Conservation (phyloP, 495 filamentous ascomycete genomes). For the Baudoinia panamericana region DNA sequence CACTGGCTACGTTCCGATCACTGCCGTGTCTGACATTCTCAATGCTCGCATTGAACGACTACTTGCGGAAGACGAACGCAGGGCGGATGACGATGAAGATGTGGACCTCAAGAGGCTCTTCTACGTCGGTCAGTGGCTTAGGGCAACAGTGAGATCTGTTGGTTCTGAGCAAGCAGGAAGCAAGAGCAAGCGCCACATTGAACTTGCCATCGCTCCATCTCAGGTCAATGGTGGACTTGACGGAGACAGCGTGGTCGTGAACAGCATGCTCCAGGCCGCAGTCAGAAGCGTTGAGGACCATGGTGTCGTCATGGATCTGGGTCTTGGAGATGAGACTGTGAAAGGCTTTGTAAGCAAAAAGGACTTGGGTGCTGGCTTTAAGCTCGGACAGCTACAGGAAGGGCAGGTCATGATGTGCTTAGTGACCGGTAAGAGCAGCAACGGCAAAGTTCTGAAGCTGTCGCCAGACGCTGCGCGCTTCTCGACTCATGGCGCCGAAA, state of each 20-base stretch:
- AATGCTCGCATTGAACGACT: constrained; percentile 54
- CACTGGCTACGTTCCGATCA: constrained; percentile 76
- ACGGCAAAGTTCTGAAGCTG: constrained; percentile 74
- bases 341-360: constrained; percentile 83
- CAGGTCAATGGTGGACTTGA: constrained; percentile 61
- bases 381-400: constrained; percentile 52
- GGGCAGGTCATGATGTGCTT: constrained; percentile 76
- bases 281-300: constrained; percentile 88
- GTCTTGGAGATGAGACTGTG: constrained; percentile 49
- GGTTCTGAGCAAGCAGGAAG: constrained; percentile 37
- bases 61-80: constrained; percentile 44
- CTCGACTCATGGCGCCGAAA: constrained; percentile 5
- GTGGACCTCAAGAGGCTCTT: constrained; percentile 63
- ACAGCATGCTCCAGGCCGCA: constrained; percentile 71
- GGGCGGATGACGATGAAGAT: constrained; percentile 40
- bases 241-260: constrained; percentile 52
- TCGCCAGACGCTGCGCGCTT: constrained; percentile 46
- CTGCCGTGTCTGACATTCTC: constrained; percentile 67
- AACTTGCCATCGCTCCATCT: constrained; percentile 65
- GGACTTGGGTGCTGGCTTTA: constrained; percentile 50
- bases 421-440: constrained; percentile 58
- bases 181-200: constrained; percentile 68
- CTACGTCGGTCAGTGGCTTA: constrained; percentile 73
- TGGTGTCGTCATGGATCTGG: constrained; percentile 85
- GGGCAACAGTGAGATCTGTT: constrained; percentile 70